phyloP scores from a whole-genome alignment of 306 rosid genomes.

The Herpetospermum pedunculosum region DNA sequence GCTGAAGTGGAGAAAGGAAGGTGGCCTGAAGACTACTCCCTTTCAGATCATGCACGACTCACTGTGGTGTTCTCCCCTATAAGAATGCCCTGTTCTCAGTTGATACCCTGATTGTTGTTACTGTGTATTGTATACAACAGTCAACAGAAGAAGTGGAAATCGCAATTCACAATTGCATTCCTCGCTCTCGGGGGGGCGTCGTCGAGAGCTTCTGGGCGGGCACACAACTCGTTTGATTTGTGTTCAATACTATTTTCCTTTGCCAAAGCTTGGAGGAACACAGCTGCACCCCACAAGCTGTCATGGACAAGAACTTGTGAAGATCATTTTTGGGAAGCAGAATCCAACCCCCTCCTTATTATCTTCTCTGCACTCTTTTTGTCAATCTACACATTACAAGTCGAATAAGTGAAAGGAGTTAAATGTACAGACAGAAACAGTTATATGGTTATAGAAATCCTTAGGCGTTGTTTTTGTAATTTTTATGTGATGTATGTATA shows the following conservation, averaged over 20 bases:
- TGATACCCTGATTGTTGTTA: constrained; percentile 18
- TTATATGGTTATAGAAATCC: neutral
- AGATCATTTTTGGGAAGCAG: neutral
- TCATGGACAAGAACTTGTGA: neutral
- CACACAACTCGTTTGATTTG: neutral
- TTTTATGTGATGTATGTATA: neutral
- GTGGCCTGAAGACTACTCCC: constrained; percentile 88
- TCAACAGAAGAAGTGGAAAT: neutral
- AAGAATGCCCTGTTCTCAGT: constrained; percentile 65
- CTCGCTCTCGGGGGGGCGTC: neutral
- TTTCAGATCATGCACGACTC: constrained; percentile 88
- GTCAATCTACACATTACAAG: neutral
- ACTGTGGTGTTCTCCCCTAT: constrained; percentile 80
- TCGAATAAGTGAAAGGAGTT: neutral
- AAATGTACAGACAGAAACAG: neutral
- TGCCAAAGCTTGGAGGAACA: neutral
- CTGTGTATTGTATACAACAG: too few relatives aligned
- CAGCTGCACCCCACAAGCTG: neutral
- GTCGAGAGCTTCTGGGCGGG: neutral
- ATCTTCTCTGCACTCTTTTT: neutral
- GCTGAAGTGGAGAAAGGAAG: constrained; percentile 86
- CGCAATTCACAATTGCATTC: neutral
- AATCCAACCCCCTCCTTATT: neutral
- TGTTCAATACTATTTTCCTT: neutral
- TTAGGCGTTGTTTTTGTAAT: neutral